A percentile compares a stretch with the other conserved stretches of the same genome.
Conservation (phyloP, 345 rosid genomes). For the Citropsis articulata region DNA sequence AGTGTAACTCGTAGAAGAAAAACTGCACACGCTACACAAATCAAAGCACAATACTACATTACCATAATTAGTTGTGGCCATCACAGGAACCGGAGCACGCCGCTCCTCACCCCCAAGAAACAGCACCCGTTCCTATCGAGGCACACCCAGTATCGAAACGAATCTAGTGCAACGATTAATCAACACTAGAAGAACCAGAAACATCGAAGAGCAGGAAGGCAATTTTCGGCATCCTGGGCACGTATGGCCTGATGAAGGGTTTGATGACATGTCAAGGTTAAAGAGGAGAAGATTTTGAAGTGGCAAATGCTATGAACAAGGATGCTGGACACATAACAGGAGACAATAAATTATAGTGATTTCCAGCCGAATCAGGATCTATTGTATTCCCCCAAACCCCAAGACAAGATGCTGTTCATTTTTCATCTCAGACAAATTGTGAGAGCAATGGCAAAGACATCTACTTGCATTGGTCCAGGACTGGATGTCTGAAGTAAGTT, state of each 20-base stretch:
- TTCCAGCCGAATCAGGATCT: slow-evolving; percentile 1
- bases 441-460: neutral
- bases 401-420: neutral
- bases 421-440: neutral
- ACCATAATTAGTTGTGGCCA: too few relatives aligned
- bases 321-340: slow-evolving; percentile 9
- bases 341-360: neutral
- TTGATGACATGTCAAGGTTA: slow-evolving; percentile 45
- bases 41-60: too few relatives aligned
- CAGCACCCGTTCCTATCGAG: too few relatives aligned
- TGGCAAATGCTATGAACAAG: slow-evolving; percentile 22
- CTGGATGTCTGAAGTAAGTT: neutral
- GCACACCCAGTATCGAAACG: too few relatives aligned
- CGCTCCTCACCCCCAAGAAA: too few relatives aligned
- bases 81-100: too few relatives aligned
- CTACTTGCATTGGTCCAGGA: slow-evolving; percentile 8
- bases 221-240: slow-evolving; percentile 50
- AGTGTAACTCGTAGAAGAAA: too few relatives aligned
- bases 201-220: slow-evolving; percentile 59
- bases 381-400: neutral
- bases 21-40: too few relatives aligned
- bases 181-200: slow-evolving; percentile 39
- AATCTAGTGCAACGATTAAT: too few relatives aligned
- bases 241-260: slow-evolving; percentile 46
- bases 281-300: slow-evolving; percentile 63